Percentiles rank a stretch among this genome's conserved stretches.
These are phyloP conservation scores for Colletotrichum paranaense DNA, from an alignment of 2,329 filamentous ascomycete genomes.

Conservation along the genomic window DNA sequence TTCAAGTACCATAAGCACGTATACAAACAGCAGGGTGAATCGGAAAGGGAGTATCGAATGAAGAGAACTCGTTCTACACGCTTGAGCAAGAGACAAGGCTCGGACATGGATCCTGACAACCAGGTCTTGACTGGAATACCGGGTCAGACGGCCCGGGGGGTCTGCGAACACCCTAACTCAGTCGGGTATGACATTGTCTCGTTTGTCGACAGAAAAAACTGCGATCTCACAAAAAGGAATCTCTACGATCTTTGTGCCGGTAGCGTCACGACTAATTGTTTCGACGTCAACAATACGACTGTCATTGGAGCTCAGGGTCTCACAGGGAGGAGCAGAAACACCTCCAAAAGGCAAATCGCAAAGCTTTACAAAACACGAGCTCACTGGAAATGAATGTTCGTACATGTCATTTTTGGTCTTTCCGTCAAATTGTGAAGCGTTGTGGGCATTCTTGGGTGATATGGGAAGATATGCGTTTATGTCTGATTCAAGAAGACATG, in stretches of 20 bases:
- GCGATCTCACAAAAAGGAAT: constrained; percentile 3
- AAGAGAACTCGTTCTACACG: not conserved
- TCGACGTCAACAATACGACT: constrained; percentile 5
- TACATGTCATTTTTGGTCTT: too few relatives aligned
- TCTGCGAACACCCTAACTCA: constrained; percentile 14
- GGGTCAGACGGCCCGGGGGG: constrained; percentile 13
- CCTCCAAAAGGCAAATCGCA: not conserved
- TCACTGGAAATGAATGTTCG: constrained; percentile 5
- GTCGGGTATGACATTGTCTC: constrained; percentile 22
- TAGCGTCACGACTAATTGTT: constrained; percentile 1
- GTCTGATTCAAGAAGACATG: too few relatives aligned
- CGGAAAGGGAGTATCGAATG: not conserved
- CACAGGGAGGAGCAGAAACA: not conserved
- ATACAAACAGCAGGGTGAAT: constrained; percentile 22
- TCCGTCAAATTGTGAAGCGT: too few relatives aligned
- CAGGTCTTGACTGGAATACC: constrained; percentile 10
- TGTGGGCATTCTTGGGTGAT: too few relatives aligned
- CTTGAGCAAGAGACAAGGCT: not conserved
- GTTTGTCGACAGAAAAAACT: constrained; percentile 18
- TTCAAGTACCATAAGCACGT: constrained; percentile 24
- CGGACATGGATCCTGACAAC: constrained; percentile 16
- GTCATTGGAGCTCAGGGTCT: not conserved
- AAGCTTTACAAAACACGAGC: constrained; percentile 2
- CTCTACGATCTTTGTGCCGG: constrained; percentile 10
- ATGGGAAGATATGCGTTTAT: not conserved